phyloP scores from a whole-genome alignment of 306 rosid genomes.

The Delonix regia region DNA sequence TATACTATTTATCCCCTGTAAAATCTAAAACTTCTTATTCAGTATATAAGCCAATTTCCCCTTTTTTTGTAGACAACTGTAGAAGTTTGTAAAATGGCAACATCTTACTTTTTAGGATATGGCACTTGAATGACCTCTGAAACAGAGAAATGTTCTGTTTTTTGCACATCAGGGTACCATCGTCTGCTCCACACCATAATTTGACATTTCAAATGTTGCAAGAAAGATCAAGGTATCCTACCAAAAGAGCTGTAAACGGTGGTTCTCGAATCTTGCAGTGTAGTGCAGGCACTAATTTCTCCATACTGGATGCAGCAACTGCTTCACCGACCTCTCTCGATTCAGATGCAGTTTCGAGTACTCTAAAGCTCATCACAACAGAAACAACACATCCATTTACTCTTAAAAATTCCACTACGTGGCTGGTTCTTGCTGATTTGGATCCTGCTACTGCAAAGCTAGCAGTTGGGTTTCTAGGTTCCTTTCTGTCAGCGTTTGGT shows the following conservation, averaged over 20 bases:
- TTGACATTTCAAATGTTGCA: background rate
- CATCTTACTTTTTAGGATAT: background rate
- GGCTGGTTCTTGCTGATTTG: constrained; percentile 64
- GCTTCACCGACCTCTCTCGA: background rate
- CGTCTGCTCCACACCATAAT: background rate
- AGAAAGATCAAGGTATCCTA: background rate
- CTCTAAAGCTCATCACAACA: background rate
- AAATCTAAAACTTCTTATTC: too few species aligned
- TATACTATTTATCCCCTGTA: too few species aligned
- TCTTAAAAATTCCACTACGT: constrained; percentile 30
- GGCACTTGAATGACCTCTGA: background rate
- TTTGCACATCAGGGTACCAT: background rate
- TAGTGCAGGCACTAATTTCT: background rate
- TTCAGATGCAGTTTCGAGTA: background rate
- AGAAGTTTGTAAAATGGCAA: background rate
- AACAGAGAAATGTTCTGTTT: background rate
- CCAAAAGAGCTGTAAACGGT: background rate
- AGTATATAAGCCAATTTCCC: too few species aligned
- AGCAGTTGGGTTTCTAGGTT: constrained; percentile 73
- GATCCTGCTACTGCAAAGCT: constrained; percentile 85
- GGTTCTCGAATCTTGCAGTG: background rate
- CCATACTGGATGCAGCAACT: background rate
- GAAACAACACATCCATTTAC: constrained; percentile 39
- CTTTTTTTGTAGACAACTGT: too few species aligned
- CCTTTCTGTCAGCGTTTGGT: constrained; percentile 70